phyloP scores from a whole-genome alignment of 2,329 filamentous ascomycete species.

The Aspergillus sojae region DNA sequence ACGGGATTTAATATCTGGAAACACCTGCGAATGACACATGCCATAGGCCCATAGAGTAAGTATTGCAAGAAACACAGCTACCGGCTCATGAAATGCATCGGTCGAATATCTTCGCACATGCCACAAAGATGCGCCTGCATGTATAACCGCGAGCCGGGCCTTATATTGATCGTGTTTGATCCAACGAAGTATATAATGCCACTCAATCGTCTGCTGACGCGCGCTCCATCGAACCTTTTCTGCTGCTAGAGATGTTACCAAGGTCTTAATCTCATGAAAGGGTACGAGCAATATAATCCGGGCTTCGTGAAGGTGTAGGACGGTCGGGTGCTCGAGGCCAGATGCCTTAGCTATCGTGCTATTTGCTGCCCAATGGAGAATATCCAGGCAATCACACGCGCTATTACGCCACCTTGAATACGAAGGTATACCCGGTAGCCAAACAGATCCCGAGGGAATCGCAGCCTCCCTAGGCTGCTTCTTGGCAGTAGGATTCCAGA shows the following conservation, averaged over 20 bases:
- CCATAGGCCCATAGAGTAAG: conserved; percentile 54
- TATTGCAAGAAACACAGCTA: conserved; percentile 49
- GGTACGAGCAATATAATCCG: conserved; percentile 57
- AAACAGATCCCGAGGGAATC: conserved; percentile 42
- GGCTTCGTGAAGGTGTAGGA: conserved; percentile 59
- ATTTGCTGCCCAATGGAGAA: conserved; percentile 62
- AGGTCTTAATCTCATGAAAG: conserved; percentile 47
- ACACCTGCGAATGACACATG: conserved; percentile 30
- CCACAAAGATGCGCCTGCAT: conserved; percentile 57
- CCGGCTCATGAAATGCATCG: conserved; percentile 53
- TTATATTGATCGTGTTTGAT: conserved; percentile 56
- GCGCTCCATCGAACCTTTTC: conserved; percentile 34
- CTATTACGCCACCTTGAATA: conserved; percentile 52
- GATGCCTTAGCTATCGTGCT: conserved; percentile 51
- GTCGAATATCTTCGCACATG: conserved; percentile 54
- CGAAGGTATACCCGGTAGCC: conserved; percentile 51
- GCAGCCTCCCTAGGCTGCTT: conserved; percentile 40
- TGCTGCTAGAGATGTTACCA: conserved; percentile 43
- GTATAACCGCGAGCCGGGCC: conserved; percentile 59
- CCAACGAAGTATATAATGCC: conserved; percentile 53
- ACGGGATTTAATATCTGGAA: conserved; percentile 33
- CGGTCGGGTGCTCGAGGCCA: conserved; percentile 57
- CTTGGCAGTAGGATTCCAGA: conserved; percentile 48
- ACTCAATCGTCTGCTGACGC: conserved; percentile 33
- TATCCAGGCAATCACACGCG: conserved; percentile 52